Percentiles rank a stretch among this genome's conserved stretches.
These are phyloP conservation scores for Colletotrichum godetiae DNA, from an alignment of 2,329 filamentous ascomycete species.

Conservation along the genomic window DNA sequence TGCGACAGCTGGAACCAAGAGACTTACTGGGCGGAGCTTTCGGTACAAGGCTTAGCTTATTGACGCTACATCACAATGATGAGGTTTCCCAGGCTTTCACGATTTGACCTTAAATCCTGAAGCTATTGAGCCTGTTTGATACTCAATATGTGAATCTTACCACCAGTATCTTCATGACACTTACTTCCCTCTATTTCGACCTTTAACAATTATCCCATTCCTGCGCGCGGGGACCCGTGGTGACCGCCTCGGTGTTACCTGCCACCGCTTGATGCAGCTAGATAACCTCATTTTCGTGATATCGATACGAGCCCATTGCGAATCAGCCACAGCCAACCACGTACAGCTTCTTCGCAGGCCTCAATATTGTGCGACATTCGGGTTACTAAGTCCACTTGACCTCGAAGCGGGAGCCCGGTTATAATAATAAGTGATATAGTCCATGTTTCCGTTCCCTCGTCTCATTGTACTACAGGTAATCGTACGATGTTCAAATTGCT, in stretches of 20 bases:
- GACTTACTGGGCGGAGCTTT: neutral
- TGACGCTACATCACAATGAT: neutral
- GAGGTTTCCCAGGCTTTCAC: too few species aligned
- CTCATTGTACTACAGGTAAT: neutral
- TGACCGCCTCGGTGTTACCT: neutral
- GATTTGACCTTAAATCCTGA: neutral
- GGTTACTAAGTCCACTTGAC: neutral
- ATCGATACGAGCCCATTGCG: neutral
- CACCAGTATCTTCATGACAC: too few species aligned
- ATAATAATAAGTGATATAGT: neutral
- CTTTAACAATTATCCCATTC: too few species aligned
- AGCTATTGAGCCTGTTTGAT: neutral
- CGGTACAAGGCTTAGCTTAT: neutral
- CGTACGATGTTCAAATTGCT: neutral
- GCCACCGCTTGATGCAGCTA: neutral
- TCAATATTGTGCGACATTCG: neutral
- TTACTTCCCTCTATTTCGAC: too few species aligned
- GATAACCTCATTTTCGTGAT: neutral
- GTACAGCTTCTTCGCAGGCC: too few species aligned
- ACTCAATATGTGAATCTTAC: too few species aligned
- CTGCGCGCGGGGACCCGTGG: neutral
- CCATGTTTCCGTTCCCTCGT: neutral
- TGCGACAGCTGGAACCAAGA: neutral
- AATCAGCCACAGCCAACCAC: neutral
- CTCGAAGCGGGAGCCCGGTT: too few species aligned